Percentiles rank a stretch among this genome's conserved stretches.
These are phyloP conservation scores for Sclerotinia spermophila DNA, from an alignment of 2,329 filamentous ascomycete genomes.

Conservation along the genomic window DNA sequence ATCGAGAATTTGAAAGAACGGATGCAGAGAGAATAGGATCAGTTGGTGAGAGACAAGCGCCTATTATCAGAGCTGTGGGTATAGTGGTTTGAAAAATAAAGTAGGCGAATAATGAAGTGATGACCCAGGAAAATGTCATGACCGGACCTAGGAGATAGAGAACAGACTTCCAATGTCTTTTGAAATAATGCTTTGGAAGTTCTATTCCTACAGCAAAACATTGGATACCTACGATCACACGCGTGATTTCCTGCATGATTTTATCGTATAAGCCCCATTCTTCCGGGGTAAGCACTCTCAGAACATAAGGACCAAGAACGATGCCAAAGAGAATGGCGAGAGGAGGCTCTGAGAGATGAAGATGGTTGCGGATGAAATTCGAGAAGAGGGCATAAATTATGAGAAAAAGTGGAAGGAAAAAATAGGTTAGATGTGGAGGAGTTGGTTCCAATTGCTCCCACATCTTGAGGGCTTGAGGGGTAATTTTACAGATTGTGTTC, in stretches of 20 bases:
- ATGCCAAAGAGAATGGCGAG: constrained; percentile 66
- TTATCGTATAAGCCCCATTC: constrained; percentile 65
- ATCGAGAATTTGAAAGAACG: constrained; percentile 51
- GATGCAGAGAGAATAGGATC: constrained; percentile 54
- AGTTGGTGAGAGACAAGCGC: constrained; percentile 53
- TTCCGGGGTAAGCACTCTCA: constrained; percentile 57
- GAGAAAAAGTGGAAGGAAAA: constrained; percentile 56
- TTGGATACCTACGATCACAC: constrained; percentile 68
- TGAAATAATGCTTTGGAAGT: constrained; percentile 49
- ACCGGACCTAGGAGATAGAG: constrained; percentile 31
- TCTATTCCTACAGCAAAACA: constrained; percentile 72
- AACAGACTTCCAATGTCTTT: constrained; percentile 32
- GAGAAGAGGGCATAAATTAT: constrained; percentile 57
- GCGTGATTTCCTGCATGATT: constrained; percentile 67
- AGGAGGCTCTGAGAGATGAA: constrained; percentile 57
- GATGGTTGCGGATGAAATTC: constrained; percentile 54
- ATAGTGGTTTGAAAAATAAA: constrained; percentile 45
- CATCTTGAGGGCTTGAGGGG: constrained; percentile 22
- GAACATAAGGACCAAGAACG: constrained; percentile 66
- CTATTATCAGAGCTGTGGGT: constrained; percentile 47
- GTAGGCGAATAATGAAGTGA: constrained; percentile 46
- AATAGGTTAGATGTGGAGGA: constrained; percentile 54
- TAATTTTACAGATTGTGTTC: not conserved
- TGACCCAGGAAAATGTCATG: constrained; percentile 39
- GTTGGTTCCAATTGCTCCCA: constrained; percentile 55